Conservation (phyloP, 805 yeast species). For the Suhomyces faveliae region DNA sequence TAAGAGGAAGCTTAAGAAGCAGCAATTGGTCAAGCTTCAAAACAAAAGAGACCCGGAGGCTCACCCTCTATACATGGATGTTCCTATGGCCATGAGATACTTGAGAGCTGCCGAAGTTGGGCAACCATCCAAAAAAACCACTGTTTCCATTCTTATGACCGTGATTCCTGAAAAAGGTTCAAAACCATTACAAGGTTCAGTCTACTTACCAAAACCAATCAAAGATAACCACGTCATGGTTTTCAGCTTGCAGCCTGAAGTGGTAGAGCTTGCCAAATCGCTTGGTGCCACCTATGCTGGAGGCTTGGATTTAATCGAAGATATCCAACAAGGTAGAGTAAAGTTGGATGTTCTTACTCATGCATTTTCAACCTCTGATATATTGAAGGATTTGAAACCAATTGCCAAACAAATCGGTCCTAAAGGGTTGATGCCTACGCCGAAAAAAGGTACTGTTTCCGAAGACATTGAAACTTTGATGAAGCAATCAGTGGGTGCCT, state of each 20-base stretch:
- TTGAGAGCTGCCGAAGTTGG: conserved; percentile 92
- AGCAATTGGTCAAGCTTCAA: conserved; percentile 23
- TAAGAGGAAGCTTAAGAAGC: conserved; percentile 22
- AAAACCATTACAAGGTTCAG: conserved; percentile 67
- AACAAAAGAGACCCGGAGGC: conserved; percentile 31
- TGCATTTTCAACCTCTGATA: conserved; percentile 83
- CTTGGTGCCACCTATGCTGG: conserved; percentile 69
- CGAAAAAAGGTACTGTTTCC: conserved; percentile 82
- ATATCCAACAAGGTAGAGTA: conserved; percentile 51
- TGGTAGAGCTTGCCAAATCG: conserved; percentile 50
- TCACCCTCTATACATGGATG: conserved; percentile 67
- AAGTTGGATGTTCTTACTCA: conserved; percentile 59
- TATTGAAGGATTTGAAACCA: conserved; percentile 57
- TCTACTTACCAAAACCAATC: conserved; percentile 70
- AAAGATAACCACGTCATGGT: conserved; percentile 65
- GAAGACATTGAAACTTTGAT: conserved; percentile 59
- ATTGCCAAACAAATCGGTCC: conserved; percentile 87
- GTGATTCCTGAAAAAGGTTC: conserved; percentile 75
- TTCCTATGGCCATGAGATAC: conserved; percentile 71
- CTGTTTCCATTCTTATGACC: conserved; percentile 60
- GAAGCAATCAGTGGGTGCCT: conserved; percentile 57
- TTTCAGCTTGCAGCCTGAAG: conserved; percentile 58
- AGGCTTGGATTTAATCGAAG: conserved; percentile 64
- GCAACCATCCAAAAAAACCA: conserved; percentile 65
- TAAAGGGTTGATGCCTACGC: conserved; percentile 82